Evolutionary conservation across 192 early-diverging fungal genomes (phyloP).

Genomic region (Coemansia sp.): DNA sequence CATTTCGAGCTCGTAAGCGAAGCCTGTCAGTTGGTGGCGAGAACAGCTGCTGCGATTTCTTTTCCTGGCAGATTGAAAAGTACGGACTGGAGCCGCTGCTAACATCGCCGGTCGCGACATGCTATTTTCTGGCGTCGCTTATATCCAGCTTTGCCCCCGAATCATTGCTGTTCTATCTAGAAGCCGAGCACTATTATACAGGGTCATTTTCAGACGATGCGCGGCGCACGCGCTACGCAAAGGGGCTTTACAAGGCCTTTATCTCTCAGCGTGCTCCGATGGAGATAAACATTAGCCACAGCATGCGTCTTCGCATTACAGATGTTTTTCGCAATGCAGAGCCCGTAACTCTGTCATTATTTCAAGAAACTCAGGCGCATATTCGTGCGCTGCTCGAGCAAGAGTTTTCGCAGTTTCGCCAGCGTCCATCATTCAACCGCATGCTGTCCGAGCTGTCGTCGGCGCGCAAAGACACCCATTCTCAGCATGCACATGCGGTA

Average conservation of each 20-base stretch:
- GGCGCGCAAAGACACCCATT: conserved; percentile 20
- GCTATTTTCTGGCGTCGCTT: conserved; percentile 47
- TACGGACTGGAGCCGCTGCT: conserved; percentile 51
- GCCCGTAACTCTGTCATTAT: conserved; percentile 20
- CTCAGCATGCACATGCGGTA: conserved; percentile 30
- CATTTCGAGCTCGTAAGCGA: conserved; percentile 49
- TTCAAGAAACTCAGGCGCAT: conserved; percentile 45
- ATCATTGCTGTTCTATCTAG: conserved; percentile 43
- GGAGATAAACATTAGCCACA: conserved; percentile 52
- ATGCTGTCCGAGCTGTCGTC: conserved; percentile 46
- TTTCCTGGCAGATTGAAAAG: conserved; percentile 49
- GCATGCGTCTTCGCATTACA: conserved; percentile 32
- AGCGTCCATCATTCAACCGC: conserved; percentile 36
- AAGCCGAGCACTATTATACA: conserved; percentile 47
- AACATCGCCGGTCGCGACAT: conserved; percentile 43
- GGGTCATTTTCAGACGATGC: conserved; percentile 22
- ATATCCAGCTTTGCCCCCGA: conserved; percentile 41
- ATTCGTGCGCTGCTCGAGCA: conserved; percentile 38
- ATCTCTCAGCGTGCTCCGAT: conserved; percentile 43
- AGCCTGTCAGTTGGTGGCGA: conserved; percentile 55
- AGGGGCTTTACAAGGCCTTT: conserved; percentile 51
- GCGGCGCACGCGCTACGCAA: conserved; percentile 47
- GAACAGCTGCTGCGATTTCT: conserved; percentile 37
- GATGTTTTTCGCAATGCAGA: conserved; percentile 20
- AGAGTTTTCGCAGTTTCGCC: conserved; percentile 45